phyloP scores from a whole-genome alignment of 1,284 basidiomycete genomes.

The Apiotrichum akiyoshidainum region DNA sequence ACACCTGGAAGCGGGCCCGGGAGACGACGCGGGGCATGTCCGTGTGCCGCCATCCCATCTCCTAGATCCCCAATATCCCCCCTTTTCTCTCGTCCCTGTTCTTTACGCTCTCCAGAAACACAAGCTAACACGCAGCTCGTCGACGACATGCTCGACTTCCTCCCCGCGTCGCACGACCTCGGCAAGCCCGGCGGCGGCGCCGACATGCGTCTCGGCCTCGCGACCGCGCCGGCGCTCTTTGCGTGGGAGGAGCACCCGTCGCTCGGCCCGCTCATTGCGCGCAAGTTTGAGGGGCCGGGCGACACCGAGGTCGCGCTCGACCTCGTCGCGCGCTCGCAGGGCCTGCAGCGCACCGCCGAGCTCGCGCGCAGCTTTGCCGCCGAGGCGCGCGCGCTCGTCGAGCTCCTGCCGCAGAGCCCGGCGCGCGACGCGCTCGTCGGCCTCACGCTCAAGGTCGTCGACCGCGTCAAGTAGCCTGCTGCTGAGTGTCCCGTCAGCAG shows the following conservation, averaged over 20 bases:
- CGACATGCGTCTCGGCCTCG: constrained; percentile 80
- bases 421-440: constrained; percentile 65
- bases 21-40: too few relatives aligned
- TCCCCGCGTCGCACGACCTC: constrained; percentile 62
- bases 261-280: constrained; percentile 74
- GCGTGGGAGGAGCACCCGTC: constrained; percentile 83
- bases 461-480: constrained; percentile 47
- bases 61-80: too few relatives aligned
- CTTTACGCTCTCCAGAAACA: too few relatives aligned
- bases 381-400: constrained; percentile 69
- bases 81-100: too few relatives aligned
- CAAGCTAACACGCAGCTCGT: constrained; percentile 63
- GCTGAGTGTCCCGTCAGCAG: neutral
- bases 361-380: constrained; percentile 75
- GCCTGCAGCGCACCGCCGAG: constrained; percentile 71
- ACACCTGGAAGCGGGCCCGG: too few relatives aligned
- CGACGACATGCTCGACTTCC: constrained; percentile 87
- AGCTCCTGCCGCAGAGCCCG: constrained; percentile 74
- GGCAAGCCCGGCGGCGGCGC: constrained; percentile 80
- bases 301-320: constrained; percentile 79
- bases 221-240: constrained; percentile 89
- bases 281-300: constrained; percentile 76
- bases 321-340: constrained; percentile 69
- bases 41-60: too few relatives aligned
- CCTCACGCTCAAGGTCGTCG: constrained; percentile 52